Evolutionary conservation across 306 rosid genomes (phyloP).

Genomic region (Medicago lupulina): DNA sequence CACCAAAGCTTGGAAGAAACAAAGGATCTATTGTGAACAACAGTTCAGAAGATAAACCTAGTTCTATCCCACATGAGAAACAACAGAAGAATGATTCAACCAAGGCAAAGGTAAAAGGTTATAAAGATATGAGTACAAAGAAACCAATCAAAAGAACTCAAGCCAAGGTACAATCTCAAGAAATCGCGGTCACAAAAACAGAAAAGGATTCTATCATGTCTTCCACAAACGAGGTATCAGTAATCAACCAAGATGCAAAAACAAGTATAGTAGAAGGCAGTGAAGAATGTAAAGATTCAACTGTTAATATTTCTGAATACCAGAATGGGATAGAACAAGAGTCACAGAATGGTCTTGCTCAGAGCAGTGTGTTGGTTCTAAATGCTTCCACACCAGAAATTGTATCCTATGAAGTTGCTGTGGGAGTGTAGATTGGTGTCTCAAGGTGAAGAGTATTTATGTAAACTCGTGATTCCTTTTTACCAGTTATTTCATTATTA

Average conservation of each 20-base stretch:
- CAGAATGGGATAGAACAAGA: conserved; percentile 44
- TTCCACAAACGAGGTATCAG: conserved; percentile 37
- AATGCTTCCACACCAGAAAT: conserved; percentile 55
- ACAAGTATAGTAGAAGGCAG: conserved; percentile 35
- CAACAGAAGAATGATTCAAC: conserved; percentile 56
- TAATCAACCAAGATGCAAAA: conserved; percentile 51
- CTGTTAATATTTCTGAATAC: conserved; percentile 38
- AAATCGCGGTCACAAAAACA: conserved; percentile 47
- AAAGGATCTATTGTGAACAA: conserved; percentile 56
- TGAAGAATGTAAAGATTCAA: conserved; percentile 48
- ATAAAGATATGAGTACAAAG: conserved; percentile 60
- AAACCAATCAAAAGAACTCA: conserved; percentile 63
- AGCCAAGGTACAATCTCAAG: conserved; percentile 52
- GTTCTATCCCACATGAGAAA: conserved; percentile 56
- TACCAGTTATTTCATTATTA: conserved; percentile 39
- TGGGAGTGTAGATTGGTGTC: conserved; percentile 57
- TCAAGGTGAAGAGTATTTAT: not conserved
- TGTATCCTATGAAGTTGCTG: conserved; percentile 66
- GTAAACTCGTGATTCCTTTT: conserved; percentile 38
- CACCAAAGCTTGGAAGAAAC: conserved; percentile 92
- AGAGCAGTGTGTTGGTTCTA: conserved; percentile 43
- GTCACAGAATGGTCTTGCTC: conserved; percentile 37
- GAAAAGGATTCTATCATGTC: conserved; percentile 42
- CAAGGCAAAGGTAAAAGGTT: conserved; percentile 46
- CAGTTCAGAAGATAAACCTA: conserved; percentile 56